These are phyloP conservation scores for Eleusine coracana DNA, from an alignment of 176 grass and related monocot genomes.

Conservation along the genomic window DNA sequence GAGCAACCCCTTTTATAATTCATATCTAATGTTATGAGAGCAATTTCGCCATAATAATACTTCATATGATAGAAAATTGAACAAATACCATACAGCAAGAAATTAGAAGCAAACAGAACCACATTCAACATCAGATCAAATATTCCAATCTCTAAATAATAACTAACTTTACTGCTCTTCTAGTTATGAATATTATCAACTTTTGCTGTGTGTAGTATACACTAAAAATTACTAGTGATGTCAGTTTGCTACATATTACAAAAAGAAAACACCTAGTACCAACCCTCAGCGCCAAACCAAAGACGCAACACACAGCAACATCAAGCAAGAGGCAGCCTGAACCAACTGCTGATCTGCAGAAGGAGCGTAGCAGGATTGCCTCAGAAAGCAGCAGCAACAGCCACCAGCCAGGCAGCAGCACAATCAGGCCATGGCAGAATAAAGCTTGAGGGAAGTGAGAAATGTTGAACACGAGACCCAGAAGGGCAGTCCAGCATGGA, in stretches of 20 bases:
- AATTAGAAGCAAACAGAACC: slow-evolving; percentile 6
- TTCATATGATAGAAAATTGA: not conserved
- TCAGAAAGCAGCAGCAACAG: not conserved
- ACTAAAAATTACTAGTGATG: not conserved
- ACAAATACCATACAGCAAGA: not conserved
- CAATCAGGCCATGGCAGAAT: too few relatives aligned
- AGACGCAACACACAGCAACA: not conserved
- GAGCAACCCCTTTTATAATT: too few relatives aligned
- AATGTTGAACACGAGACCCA: too few relatives aligned
- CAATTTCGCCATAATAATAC: too few relatives aligned
- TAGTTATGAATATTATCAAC: not conserved
- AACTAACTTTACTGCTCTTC: not conserved
- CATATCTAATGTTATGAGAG: too few relatives aligned
- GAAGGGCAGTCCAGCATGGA: not conserved
- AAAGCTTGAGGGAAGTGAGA: too few relatives aligned
- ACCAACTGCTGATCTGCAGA: not conserved
- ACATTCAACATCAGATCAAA: not conserved
- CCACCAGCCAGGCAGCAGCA: not conserved
- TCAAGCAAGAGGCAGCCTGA: not conserved
- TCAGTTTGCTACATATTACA: not conserved
- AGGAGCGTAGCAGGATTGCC: too few relatives aligned
- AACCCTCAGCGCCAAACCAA: not conserved
- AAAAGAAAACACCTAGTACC: not conserved
- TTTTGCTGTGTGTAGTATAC: too few relatives aligned
- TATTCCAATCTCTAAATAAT: not conserved